Percentiles rank a stretch among this genome's conserved stretches.
These are phyloP conservation scores for Pseudocohnilembus persalinus DNA, from an alignment of 169 alveolate species.

Conservation along the genomic window DNA sequence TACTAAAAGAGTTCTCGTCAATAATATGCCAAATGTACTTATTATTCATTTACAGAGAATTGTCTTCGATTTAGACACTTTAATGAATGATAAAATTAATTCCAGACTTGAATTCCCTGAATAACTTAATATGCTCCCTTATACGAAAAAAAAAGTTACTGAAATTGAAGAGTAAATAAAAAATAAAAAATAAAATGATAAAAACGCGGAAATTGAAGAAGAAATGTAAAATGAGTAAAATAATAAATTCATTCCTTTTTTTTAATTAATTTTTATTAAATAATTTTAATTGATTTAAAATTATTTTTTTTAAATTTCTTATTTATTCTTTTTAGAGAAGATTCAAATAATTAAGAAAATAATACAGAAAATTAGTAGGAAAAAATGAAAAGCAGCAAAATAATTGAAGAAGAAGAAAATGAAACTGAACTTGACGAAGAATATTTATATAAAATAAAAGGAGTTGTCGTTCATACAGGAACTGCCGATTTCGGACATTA, in stretches of 20 bases:
- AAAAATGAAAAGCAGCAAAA: too few relatives aligned
- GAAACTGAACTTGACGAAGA: conserved; percentile 72
- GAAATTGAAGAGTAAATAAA: too few relatives aligned
- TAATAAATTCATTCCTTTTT: too few relatives aligned
- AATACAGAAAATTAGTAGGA: too few relatives aligned
- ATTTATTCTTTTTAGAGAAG: too few relatives aligned
- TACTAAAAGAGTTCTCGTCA: conserved; percentile 71
- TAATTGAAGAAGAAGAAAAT: too few relatives aligned
- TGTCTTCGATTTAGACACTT: conserved; percentile 79
- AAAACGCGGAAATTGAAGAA: too few relatives aligned
- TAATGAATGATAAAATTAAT: conserved; percentile 77
- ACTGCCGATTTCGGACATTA: conserved; percentile 86
- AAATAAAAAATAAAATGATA: not conserved
- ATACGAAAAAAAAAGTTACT: conserved; percentile 69
- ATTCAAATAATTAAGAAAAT: too few relatives aligned
- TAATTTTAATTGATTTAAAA: too few relatives aligned
- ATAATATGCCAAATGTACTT: conserved; percentile 65
- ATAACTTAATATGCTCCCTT: conserved; percentile 69
- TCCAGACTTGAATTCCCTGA: conserved; percentile 86
- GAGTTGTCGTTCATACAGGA: conserved; percentile 84
- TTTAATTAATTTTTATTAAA: too few relatives aligned
- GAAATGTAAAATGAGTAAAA: too few relatives aligned
- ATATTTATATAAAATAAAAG: conserved; percentile 69
- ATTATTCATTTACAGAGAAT: conserved; percentile 78
- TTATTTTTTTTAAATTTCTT: too few relatives aligned